phyloP scores from a whole-genome alignment of 805 yeast genomes.

The Lipomyces chichibuensis region DNA sequence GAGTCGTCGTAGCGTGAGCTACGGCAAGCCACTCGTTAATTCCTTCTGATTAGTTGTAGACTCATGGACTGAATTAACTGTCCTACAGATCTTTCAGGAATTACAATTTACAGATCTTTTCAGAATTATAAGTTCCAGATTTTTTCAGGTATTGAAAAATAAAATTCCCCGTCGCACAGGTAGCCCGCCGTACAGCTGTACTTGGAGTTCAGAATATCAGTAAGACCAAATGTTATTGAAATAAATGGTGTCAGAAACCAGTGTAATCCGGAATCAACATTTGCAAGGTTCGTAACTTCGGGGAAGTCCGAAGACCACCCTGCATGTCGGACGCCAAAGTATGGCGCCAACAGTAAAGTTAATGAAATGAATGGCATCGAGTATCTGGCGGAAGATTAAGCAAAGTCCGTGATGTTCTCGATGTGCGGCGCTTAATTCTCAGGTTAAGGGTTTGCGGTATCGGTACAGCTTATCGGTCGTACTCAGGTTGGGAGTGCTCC shows the following conservation, averaged over 20 bases:
- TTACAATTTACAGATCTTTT: too few species aligned
- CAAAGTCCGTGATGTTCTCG: not conserved
- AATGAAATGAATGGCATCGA: not conserved
- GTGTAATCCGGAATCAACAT: not conserved
- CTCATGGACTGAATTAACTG: not conserved
- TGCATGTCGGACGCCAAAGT: not conserved
- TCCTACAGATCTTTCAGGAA: not conserved
- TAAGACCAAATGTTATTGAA: too few species aligned
- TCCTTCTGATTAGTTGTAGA: not conserved
- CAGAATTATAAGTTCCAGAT: too few species aligned
- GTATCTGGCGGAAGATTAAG: not conserved
- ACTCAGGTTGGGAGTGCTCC: not conserved
- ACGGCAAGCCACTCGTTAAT: not conserved
- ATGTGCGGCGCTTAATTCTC: not conserved
- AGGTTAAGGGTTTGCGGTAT: not conserved
- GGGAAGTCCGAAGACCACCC: not conserved
- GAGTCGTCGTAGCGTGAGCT: not conserved
- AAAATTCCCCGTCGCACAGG: too few species aligned
- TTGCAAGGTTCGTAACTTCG: not conserved
- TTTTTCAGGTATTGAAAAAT: too few species aligned
- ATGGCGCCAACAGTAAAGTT: not conserved
- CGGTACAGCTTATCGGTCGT: not conserved
- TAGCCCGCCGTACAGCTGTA: too few species aligned
- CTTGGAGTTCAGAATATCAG: not conserved
- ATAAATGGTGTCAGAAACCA: not conserved